Evolutionary conservation across 805 yeast species (phyloP).

Genomic region (Hemisphaericaspora nanyangensis): DNA sequence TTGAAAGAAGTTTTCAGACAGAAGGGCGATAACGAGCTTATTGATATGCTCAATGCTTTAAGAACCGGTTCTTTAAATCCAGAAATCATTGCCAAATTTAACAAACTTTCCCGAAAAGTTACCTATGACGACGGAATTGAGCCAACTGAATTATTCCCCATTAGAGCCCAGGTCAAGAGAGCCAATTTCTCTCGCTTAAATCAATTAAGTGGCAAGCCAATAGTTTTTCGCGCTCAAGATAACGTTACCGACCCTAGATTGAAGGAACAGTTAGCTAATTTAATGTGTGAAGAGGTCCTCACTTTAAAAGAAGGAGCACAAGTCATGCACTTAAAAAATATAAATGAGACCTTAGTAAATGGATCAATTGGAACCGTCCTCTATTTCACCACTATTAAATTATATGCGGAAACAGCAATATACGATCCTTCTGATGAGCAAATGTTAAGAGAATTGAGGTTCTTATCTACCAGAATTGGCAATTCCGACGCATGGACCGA

Average conservation of each 20-base stretch:
- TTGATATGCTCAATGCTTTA: slow-evolving; percentile 75
- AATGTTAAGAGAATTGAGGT: slow-evolving; percentile 20
- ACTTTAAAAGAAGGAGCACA: slow-evolving; percentile 82
- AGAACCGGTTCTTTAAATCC: slow-evolving; percentile 65
- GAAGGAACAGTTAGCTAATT: slow-evolving; percentile 43
- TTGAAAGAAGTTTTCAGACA: slow-evolving; percentile 85
- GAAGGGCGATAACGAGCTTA: slow-evolving; percentile 69
- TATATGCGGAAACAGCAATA: slow-evolving; percentile 22
- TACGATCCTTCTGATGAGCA: slow-evolving; percentile 13
- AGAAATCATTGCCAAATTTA: slow-evolving; percentile 47
- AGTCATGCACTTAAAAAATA: slow-evolving; percentile 88
- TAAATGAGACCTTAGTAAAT: slow-evolving; percentile 74
- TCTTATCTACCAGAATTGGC: slow-evolving; percentile 23
- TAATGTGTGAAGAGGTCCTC: slow-evolving; percentile 68
- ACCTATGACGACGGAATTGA: slow-evolving; percentile 67
- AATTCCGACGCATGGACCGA: slow-evolving; percentile 13
- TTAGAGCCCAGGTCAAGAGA: slow-evolving; percentile 76
- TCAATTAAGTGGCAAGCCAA: slow-evolving; percentile 43
- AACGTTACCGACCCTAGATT: slow-evolving; percentile 18
- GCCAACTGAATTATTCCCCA: slow-evolving; percentile 88
- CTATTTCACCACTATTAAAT: slow-evolving; percentile 40
- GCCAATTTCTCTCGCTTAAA: slow-evolving; percentile 52
- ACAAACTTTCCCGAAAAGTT: slow-evolving; percentile 53
- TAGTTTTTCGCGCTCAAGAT: slow-evolving; percentile 42
- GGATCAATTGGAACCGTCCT: slow-evolving; percentile 83